phyloP scores from a whole-genome alignment of 768 basidiomycete genomes.

The Pleurotus platypus region DNA sequence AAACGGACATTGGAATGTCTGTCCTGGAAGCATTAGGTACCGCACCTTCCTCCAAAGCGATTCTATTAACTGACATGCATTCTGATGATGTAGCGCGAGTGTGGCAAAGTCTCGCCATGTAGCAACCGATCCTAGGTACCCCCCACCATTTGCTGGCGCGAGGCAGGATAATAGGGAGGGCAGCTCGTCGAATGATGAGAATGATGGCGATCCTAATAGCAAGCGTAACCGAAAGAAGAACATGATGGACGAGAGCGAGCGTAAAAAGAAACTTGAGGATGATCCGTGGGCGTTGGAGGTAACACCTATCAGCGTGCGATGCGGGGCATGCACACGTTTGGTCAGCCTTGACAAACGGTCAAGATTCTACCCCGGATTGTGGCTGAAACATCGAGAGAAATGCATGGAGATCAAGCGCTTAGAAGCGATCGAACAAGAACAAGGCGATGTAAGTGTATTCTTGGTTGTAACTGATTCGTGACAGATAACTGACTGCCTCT shows the following conservation, averaged over 20 bases:
- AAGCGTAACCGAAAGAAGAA: slow-evolving; percentile 10
- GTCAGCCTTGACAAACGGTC: slow-evolving; percentile 18
- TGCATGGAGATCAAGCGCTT: slow-evolving; percentile 14
- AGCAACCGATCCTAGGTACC: background rate
- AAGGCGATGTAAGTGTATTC: background rate
- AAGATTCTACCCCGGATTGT: slow-evolving; percentile 18
- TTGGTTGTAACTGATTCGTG: background rate
- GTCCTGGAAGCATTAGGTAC: slow-evolving; percentile 12
- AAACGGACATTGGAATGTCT: slow-evolving; percentile 10
- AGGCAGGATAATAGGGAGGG: slow-evolving; percentile 1
- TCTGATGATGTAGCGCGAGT: background rate
- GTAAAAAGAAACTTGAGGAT: slow-evolving; percentile 13
- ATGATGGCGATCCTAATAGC: background rate
- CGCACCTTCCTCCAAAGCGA: background rate
- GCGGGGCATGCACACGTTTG: slow-evolving; percentile 13
- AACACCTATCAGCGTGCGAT: slow-evolving; percentile 15
- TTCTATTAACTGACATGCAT: background rate
- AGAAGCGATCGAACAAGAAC: slow-evolving; percentile 5
- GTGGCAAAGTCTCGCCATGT: slow-evolving; percentile 3
- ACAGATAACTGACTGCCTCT: background rate
- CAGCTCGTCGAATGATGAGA: slow-evolving; percentile 1
- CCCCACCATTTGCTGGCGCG: background rate
- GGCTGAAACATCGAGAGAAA: slow-evolving; percentile 18
- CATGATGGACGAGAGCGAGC: slow-evolving; percentile 11
- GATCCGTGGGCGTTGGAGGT: slow-evolving; percentile 18